Conservation (phyloP, 768 basidiomycete species). For the Naganishia vishniacii region DNA sequence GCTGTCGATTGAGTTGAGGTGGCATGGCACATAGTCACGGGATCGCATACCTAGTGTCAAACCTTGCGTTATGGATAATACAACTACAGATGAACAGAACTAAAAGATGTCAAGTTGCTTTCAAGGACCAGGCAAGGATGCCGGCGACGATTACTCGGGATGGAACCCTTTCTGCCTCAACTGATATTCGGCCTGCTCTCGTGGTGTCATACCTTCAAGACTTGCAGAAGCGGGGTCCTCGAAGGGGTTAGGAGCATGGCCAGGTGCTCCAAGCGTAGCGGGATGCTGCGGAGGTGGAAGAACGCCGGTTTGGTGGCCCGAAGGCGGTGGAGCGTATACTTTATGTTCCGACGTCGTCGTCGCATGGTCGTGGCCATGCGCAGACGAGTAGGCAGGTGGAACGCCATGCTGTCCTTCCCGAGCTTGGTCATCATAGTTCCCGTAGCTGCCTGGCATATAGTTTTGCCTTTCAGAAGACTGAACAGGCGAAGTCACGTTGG, state of each 20-base stretch:
- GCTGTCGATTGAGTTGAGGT: too few species aligned
- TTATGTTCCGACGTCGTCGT: not conserved
- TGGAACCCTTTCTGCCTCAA: constrained; percentile 17
- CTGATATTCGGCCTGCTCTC: constrained; percentile 26
- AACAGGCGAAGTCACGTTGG: not conserved
- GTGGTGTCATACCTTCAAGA: constrained; percentile 8
- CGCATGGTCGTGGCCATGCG: constrained; percentile 4
- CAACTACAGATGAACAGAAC: not conserved
- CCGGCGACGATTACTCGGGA: not conserved
- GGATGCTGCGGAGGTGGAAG: constrained; percentile 26
- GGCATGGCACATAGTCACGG: too few species aligned
- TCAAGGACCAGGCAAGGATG: not conserved
- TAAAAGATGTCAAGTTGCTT: too few species aligned
- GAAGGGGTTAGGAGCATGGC: constrained; percentile 2
- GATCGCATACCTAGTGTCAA: too few species aligned
- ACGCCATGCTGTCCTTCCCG: not conserved
- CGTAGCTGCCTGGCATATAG: constrained; percentile 4
- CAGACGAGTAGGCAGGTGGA: not conserved
- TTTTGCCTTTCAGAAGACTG: not conserved
- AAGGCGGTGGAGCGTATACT: not conserved
- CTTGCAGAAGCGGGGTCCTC: not conserved
- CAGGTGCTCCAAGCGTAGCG: constrained; percentile 5
- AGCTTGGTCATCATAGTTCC: not conserved
- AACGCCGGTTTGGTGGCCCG: not conserved
- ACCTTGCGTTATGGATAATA: not conserved